A percentile compares a stretch with the other conserved stretches of the same genome.
Conservation (phyloP, 2,329 filamentous ascomycete species). For the Venturia carpophila region DNA sequence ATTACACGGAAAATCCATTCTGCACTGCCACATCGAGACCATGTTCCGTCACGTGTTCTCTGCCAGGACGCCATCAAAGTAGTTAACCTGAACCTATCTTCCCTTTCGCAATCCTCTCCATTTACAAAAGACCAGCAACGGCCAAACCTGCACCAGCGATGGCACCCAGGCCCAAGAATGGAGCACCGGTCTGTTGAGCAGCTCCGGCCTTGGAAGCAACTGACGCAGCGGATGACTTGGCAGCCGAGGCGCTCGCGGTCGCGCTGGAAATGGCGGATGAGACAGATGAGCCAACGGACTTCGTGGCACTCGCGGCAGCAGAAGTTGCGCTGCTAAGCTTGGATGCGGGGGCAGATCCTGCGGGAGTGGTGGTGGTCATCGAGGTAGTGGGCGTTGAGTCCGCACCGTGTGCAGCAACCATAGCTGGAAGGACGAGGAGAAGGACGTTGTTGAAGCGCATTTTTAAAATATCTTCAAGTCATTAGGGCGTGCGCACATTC, state of each 20-base stretch:
- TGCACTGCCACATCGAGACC: too few species aligned
- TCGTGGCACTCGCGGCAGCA: not conserved
- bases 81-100: not conserved
- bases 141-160: constrained; percentile 12
- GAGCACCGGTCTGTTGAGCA: not conserved
- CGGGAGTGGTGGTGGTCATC: not conserved
- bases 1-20: not conserved
- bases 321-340: not conserved
- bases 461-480: not conserved
- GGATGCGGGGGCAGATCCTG: not conserved
- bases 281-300: not conserved
- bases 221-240: not conserved
- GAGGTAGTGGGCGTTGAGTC: not conserved
- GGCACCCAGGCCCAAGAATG: constrained; percentile 8
- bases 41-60: not conserved
- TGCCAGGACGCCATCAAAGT: not conserved
- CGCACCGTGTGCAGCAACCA: not conserved
- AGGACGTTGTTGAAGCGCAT: not conserved
- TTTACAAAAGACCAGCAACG: constrained; percentile 1
- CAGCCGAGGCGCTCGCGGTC: not conserved
- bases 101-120: not conserved
- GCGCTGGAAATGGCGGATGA: not conserved
- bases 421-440: not conserved
- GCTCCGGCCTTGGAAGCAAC: constrained; percentile 4
- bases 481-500: not conserved